Conservation (phyloP, 2,329 filamentous ascomycete genomes). For the Gaeumannomyces tritici region DNA sequence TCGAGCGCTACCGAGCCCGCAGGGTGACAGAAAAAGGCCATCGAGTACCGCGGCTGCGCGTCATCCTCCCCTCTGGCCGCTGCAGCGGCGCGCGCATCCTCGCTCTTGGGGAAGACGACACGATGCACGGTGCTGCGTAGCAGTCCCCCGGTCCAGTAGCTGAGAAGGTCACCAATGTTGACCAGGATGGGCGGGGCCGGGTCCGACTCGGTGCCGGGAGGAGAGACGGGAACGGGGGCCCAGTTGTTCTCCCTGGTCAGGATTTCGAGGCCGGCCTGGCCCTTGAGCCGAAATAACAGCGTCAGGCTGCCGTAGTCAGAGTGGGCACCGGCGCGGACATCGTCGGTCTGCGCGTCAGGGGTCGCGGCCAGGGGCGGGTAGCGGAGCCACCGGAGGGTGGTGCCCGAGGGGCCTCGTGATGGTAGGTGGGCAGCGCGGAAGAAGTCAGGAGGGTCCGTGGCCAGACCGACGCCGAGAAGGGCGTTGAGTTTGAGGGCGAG, state of each 20-base stretch:
- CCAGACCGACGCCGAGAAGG: slow-evolving; percentile 70
- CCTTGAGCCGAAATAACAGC: slow-evolving; percentile 75
- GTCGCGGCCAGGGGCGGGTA: slow-evolving; percentile 47
- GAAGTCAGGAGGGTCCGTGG: slow-evolving; percentile 40
- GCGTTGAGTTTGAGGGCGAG: slow-evolving; percentile 66
- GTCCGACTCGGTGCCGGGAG: slow-evolving; percentile 48
- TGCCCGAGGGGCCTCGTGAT: slow-evolving; percentile 36
- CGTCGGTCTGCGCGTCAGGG: slow-evolving; percentile 31
- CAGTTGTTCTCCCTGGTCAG: slow-evolving; percentile 44
- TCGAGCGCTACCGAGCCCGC: slow-evolving; percentile 40
- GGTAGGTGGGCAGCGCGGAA: slow-evolving; percentile 42
- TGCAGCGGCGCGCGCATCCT: slow-evolving; percentile 17
- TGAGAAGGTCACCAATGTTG: slow-evolving; percentile 61
- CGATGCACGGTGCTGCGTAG: slow-evolving; percentile 83
- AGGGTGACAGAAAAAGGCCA: slow-evolving; percentile 62
- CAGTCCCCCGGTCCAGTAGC: slow-evolving; percentile 85
- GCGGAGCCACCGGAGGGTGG: slow-evolving; percentile 61
- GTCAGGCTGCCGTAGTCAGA: slow-evolving; percentile 72
- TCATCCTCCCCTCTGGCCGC: slow-evolving; percentile 33
- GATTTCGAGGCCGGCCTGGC: slow-evolving; percentile 82
- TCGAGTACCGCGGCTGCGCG: slow-evolving; percentile 48
- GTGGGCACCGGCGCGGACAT: slow-evolving; percentile 84
- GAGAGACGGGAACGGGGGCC: slow-evolving; percentile 59
- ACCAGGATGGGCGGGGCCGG: slow-evolving; percentile 67
- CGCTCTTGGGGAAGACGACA: slow-evolving; percentile 59